Conservation (phyloP, 257 asterid genomes). For the Solanum chiquidenum region DNA sequence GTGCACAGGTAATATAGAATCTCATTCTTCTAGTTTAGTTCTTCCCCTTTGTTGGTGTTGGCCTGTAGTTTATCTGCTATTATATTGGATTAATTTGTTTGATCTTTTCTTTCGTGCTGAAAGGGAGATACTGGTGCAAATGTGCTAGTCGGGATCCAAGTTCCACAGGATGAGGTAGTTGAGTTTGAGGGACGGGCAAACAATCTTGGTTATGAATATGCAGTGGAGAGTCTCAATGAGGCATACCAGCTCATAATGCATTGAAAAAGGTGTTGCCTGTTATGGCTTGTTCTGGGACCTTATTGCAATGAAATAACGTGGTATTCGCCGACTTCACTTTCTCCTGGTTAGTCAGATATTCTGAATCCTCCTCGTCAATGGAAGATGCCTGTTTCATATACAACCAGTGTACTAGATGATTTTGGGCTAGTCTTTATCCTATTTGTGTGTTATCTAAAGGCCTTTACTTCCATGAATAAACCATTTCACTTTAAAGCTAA, state of each 20-base stretch:
- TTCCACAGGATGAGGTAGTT: conserved; percentile 44
- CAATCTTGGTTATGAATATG: conserved; percentile 67
- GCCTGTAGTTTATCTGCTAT: neutral
- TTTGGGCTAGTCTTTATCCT: neutral
- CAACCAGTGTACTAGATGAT: neutral
- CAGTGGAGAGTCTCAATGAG: conserved; percentile 53
- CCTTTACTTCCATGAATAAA: neutral
- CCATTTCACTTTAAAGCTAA: neutral
- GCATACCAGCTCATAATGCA: conserved; percentile 77
- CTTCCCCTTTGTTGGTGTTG: neutral
- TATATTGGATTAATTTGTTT: neutral
- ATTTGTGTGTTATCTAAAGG: neutral
- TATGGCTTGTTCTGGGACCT: neutral
- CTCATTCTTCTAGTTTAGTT: neutral
- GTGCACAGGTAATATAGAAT: conserved; percentile 62
- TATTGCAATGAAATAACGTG: neutral
- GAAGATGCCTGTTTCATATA: neutral
- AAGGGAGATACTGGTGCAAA: conserved; percentile 96
- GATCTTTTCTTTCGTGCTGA: neutral
- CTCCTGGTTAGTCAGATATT: neutral
- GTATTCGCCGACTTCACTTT: neutral
- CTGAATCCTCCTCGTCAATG: neutral
- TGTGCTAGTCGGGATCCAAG: conserved; percentile 91
- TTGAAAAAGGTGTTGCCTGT: conserved; percentile 7
- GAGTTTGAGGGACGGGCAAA: conserved; percentile 57